phyloP scores from a whole-genome alignment of 768 basidiomycete species.

The Panaeolus papilionaceus region DNA sequence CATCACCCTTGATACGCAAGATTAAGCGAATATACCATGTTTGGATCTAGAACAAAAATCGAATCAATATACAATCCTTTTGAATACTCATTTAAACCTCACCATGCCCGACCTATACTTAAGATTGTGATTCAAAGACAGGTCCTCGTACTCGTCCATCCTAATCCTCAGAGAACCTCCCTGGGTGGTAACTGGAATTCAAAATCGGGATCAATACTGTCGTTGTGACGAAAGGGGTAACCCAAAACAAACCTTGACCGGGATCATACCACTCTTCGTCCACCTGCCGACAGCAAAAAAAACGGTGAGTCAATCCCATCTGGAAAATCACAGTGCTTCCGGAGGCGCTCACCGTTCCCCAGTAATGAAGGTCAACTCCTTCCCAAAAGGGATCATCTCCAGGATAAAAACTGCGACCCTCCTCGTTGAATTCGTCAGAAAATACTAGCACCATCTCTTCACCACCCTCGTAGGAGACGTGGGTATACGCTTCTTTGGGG shows the following conservation, averaged over 20 bases:
- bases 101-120: slow-evolving; percentile 64
- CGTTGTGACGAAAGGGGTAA: not conserved
- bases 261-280: slow-evolving; percentile 88
- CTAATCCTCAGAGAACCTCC: slow-evolving; percentile 76
- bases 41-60: slow-evolving; percentile 36
- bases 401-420: slow-evolving; percentile 73
- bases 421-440: slow-evolving; percentile 83
- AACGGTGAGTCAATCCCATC: not conserved
- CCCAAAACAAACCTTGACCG: slow-evolving; percentile 39
- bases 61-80: not conserved
- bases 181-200: slow-evolving; percentile 59
- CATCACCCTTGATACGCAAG: not conserved
- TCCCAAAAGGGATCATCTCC: slow-evolving; percentile 74
- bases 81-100: slow-evolving; percentile 30
- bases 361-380: slow-evolving; percentile 70
- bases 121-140: slow-evolving; percentile 62
- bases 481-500: slow-evolving; percentile 59
- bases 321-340: not conserved
- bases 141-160: slow-evolving; percentile 54
- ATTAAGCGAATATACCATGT: slow-evolving; percentile 32
- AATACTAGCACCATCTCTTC: slow-evolving; percentile 68
- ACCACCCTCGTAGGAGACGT: slow-evolving; percentile 57
- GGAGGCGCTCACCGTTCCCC: slow-evolving; percentile 57
- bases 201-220: slow-evolving; percentile 8
- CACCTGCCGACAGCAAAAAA: slow-evolving; percentile 32